Conservation (phyloP, 176 grass and related monocot genomes). For the Aegilops speltoides region DNA sequence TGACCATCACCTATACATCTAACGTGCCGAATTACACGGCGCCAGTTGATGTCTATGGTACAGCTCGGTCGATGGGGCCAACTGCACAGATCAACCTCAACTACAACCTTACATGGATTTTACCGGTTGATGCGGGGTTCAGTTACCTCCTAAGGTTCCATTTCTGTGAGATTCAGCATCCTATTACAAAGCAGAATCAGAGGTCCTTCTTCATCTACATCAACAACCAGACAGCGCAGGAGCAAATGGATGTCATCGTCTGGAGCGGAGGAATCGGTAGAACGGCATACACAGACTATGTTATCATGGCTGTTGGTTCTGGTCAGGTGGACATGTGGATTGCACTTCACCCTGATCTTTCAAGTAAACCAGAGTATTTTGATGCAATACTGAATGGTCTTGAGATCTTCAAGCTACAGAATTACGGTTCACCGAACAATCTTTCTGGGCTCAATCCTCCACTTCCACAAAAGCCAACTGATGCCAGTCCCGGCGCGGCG, state of each 20-base stretch:
- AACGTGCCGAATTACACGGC: slow-evolving; percentile 48
- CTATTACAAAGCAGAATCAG: slow-evolving; percentile 54
- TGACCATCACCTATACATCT: slow-evolving; percentile 35
- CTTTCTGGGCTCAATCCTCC: slow-evolving; percentile 58
- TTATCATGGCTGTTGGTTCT: not conserved
- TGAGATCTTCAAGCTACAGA: slow-evolving; percentile 60
- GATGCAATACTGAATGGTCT: slow-evolving; percentile 90
- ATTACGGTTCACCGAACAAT: not conserved
- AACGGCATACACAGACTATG: slow-evolving; percentile 47
- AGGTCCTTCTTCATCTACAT: slow-evolving; percentile 71
- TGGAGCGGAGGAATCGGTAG: slow-evolving; percentile 44
- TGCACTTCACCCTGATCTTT: slow-evolving; percentile 67
- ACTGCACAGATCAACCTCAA: slow-evolving; percentile 50
- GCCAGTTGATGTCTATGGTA: slow-evolving; percentile 46
- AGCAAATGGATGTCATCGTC: slow-evolving; percentile 52
- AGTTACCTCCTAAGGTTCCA: slow-evolving; percentile 69
- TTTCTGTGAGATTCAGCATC: slow-evolving; percentile 85
- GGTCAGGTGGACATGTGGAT: slow-evolving; percentile 63
- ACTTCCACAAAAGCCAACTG: not conserved
- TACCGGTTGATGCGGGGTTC: slow-evolving; percentile 56
- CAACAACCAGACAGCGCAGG: slow-evolving; percentile 61
- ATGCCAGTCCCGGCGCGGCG: not conserved
- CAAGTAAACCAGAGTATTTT: slow-evolving; percentile 32
- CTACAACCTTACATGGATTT: slow-evolving; percentile 88
- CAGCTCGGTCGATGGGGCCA: slow-evolving; percentile 83